Conservation (phyloP, 257 asterid species). For the Nicotiana noctiflora region DNA sequence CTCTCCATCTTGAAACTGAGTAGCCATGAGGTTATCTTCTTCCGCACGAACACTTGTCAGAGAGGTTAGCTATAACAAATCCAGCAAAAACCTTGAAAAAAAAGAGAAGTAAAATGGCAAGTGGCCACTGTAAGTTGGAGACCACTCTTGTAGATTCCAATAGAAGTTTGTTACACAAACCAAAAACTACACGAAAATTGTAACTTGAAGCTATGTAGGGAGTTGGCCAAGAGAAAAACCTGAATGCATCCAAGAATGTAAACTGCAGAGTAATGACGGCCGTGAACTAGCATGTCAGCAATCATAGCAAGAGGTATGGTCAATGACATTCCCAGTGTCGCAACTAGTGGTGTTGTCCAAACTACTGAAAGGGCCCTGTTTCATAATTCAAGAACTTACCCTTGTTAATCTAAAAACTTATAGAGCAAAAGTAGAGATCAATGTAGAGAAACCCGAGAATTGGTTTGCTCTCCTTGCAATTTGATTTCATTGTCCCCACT, state of each 20-base stretch:
- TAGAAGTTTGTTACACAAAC: neutral
- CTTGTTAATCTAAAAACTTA: neutral
- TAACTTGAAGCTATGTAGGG: neutral
- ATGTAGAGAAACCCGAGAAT: neutral
- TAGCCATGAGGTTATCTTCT: slow-evolving; percentile 20
- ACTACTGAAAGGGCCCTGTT: slow-evolving; percentile 75
- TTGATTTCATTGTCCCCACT: neutral
- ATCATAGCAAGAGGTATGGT: slow-evolving; percentile 77
- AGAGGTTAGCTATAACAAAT: slow-evolving; percentile 51
- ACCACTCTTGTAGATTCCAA: neutral
- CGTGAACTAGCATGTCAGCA: slow-evolving; percentile 71
- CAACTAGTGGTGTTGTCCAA: slow-evolving; percentile 80
- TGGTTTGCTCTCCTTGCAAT: neutral
- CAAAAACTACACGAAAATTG: neutral
- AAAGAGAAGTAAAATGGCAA: neutral
- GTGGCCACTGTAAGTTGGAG: neutral
- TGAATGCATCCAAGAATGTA: slow-evolving; percentile 69
- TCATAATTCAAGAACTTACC: neutral
- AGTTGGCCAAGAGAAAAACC: slow-evolving; percentile 25
- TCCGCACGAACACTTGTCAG: slow-evolving; percentile 38
- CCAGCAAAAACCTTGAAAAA: slow-evolving; percentile 67
- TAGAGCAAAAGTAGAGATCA: neutral
- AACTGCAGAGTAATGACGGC: slow-evolving; percentile 52
- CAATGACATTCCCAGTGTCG: slow-evolving; percentile 78
- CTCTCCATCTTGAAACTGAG: neutral